Evolutionary conservation across 2,329 filamentous ascomycete genomes (phyloP), one percentile per base, ranked within the genome.

Genomic region (Xenosphaeropsis pyriputrescens): DNA sequence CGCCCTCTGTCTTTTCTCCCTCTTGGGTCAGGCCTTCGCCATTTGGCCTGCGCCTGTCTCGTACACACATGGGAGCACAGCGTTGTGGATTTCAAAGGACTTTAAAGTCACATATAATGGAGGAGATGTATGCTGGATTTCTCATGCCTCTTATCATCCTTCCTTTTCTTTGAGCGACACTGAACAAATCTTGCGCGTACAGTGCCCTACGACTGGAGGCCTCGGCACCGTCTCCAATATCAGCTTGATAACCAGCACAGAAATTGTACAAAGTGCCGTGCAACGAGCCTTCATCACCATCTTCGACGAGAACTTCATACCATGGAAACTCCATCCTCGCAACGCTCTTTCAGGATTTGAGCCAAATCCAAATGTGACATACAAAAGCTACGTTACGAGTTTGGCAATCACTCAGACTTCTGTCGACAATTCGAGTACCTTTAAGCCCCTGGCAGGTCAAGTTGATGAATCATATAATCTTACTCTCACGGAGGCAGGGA

Each of bases 401-500:
- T 64, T 91, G 34, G 55, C 61, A 14, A 74, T 91, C 45, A 62
- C 62, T 12, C 75, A 85, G 53, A 75, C 69, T 5, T 57, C 56
- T 15, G 48, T 63, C 7, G 74, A 83, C 46, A 57, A 64, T 4
- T 43, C 56, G 7, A 61, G 63, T 38, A 66, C 72, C 17, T 71
- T 72, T 49, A 79, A 73, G 51, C 71, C 79, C 8, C 57, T 70
- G 3, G 69, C 68, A 16, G 77, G 73, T 29, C 63, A 72, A 32
- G 67, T 83, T 12, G 80, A 89, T 51, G 85, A 91, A 57, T 82
- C 79, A 2, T 93, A 93, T 60, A 71, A 64, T 18, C 61, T 93
- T 18, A 67, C 63, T 1, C 55, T 93, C 30, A 65, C 64, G 11
- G 53, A 58, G 15, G 56, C 67, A 22, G 81, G 81, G 37, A 60